Base-by-base conservation (phyloP, 2,329 filamentous ascomycete genomes). In the Dothidotthia symphoricarpi region DNA sequence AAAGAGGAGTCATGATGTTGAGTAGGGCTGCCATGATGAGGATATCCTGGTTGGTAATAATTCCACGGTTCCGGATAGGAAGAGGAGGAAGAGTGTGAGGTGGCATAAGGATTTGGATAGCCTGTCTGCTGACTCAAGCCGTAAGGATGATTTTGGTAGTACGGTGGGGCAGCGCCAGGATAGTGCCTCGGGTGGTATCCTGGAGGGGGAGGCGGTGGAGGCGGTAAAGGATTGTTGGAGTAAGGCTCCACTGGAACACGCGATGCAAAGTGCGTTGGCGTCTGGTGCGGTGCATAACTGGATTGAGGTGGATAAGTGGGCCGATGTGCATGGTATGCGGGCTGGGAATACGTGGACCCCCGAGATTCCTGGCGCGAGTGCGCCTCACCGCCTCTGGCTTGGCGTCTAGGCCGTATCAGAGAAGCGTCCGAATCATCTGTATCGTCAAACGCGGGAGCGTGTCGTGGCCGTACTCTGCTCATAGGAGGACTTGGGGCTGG, bases 131-230 rank as follows among this genome's bases (percentile, higher is more conserved):
- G 63, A 53, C 54, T 63, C 61, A 66, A 61, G 38, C 50, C 57
- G 49, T 62, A 55, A 32, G 44, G 48, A 41, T 57, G 60, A 39
- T 53, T 52, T 49, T 58, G 59, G 45, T 65, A 64, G 37, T 63
- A 59, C 28, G 63, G 61, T 41, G 63, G 59, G 43, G 63, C 59
- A 36, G 55, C 40, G 10, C 62, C 57, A 34, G 53, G 55, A 45
- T 65, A 66, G 48, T 64, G 64, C 32, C 62, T 53, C 19, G 58
- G 63, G 49, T 65, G 63, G 45, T 68, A 67, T 16, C 57, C 56
- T 19, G 59, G 51, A 88, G 71, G 73, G 88, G 46, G 76, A 81
- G 63, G 84, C 89, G 76, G 81, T 89, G 60, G 75, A 90, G 47
- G 81, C 19, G 19, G 19, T 22, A 22, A 22, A 22, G 19, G 19